Conservation (phyloP, 1,139 yeast species). For the Blastobotrys apis region DNA sequence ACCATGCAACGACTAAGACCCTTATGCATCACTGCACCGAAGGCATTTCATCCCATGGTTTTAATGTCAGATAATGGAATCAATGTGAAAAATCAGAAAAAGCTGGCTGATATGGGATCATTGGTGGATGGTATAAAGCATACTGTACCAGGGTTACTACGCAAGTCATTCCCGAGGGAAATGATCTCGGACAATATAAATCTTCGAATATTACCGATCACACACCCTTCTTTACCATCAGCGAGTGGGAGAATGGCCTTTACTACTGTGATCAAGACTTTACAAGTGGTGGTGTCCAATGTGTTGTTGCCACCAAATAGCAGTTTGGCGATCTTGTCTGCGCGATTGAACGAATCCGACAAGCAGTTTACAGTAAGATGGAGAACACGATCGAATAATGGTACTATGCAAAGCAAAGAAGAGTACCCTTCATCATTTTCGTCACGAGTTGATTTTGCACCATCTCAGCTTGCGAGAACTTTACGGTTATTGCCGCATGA, state of each 20-base stretch:
- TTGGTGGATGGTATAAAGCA: slow-evolving; percentile 49
- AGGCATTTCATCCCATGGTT: too few relatives aligned
- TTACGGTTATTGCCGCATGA: slow-evolving; percentile 27
- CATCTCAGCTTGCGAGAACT: slow-evolving; percentile 20
- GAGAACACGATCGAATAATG: slow-evolving; percentile 21
- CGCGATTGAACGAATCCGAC: slow-evolving; percentile 13
- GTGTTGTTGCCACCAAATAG: slow-evolving; percentile 29
- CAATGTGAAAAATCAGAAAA: slow-evolving; percentile 13
- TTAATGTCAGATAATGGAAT: neutral
- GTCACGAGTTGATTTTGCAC: slow-evolving; percentile 16
- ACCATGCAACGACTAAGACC: too few relatives aligned
- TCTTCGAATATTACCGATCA: slow-evolving; percentile 62
- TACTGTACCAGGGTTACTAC: slow-evolving; percentile 56
- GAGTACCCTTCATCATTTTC: slow-evolving; percentile 13
- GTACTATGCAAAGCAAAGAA: neutral
- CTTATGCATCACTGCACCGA: too few relatives aligned
- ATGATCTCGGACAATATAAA: slow-evolving; percentile 49
- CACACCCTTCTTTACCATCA: slow-evolving; percentile 55
- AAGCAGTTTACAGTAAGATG: slow-evolving; percentile 23
- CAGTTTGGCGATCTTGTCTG: slow-evolving; percentile 26
- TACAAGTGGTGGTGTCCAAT: slow-evolving; percentile 29
- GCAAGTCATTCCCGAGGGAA: slow-evolving; percentile 46
- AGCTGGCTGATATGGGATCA: slow-evolving; percentile 56
- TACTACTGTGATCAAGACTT: slow-evolving; percentile 41
- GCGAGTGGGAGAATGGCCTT: slow-evolving; percentile 59